Conservation (phyloP, 768 basidiomycete species). For the Royoungia palumana region DNA sequence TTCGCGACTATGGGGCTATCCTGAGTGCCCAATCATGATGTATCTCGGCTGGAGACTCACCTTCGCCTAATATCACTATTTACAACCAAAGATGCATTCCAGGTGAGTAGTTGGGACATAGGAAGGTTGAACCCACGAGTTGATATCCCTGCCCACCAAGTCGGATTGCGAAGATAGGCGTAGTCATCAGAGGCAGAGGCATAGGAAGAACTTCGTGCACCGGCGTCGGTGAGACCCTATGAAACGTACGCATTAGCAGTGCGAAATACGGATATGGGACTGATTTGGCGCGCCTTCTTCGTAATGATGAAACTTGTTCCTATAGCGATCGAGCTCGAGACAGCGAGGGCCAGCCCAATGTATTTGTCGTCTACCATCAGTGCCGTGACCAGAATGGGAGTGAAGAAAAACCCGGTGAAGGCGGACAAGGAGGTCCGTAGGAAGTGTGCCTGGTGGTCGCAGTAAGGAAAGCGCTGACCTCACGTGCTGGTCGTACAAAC, state of each 20-base stretch:
- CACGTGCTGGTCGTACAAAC: constrained; percentile 22
- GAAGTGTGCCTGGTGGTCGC: neutral
- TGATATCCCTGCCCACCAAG: constrained; percentile 97
- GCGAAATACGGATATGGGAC: neutral
- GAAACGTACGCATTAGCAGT: constrained; percentile 6
- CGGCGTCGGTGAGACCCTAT: constrained; percentile 89
- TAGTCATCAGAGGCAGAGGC: constrained; percentile 73
- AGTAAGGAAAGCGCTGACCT: neutral
- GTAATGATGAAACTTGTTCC: constrained; percentile 98
- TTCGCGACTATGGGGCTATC: constrained; percentile 57
- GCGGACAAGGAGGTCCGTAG: constrained; percentile 5
- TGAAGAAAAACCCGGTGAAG: neutral
- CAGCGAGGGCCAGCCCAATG: constrained; percentile 86
- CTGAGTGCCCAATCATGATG: constrained; percentile 1
- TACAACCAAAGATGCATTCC: neutral
- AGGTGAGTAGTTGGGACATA: constrained; percentile 4
- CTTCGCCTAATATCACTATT: constrained; percentile 91
- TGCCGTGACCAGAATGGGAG: constrained; percentile 2
- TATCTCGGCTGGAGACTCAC: constrained; percentile 42
- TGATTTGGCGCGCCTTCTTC: constrained; percentile 71
- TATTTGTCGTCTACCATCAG: constrained; percentile 90
- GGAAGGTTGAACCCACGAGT: constrained; percentile 62
- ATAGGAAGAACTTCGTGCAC: constrained; percentile 50
- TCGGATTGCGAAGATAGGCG: constrained; percentile 83
- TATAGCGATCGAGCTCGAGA: constrained; percentile 82